Evolutionary conservation across 139 green algal species (phyloP).

Genomic region (Chlamydomonas applanata): DNA sequence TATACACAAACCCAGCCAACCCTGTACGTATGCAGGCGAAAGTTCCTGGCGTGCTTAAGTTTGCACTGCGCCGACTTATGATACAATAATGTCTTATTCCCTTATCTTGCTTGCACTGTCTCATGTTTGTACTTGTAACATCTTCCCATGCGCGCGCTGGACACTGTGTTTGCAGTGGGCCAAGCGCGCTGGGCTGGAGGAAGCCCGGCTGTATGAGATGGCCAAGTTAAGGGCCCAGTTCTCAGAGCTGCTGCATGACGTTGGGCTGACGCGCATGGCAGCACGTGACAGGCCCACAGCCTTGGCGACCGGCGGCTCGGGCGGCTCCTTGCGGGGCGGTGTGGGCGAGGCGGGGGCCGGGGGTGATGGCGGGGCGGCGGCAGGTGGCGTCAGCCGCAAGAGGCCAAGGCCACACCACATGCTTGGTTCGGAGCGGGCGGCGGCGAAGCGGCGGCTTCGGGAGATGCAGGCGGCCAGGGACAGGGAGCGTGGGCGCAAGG

Average conservation of each 20-base stretch:
- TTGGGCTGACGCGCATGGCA: slow-evolving; percentile 18
- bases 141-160: too few relatives aligned
- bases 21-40: too few relatives aligned
- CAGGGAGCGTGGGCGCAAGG: slow-evolving; percentile 31
- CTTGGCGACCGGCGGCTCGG: too few relatives aligned
- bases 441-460: slow-evolving; percentile 28
- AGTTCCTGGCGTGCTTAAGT: too few relatives aligned
- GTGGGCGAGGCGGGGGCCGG: neutral
- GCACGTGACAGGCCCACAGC: neutral
- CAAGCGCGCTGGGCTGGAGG: slow-evolving; percentile 32
- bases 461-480: slow-evolving; percentile 30
- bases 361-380: neutral
- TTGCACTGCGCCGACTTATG: too few relatives aligned
- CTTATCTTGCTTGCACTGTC: too few relatives aligned
- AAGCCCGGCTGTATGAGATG: slow-evolving; percentile 47
- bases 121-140: too few relatives aligned
- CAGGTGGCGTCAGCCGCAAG: neutral
- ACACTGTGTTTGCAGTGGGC: slow-evolving; percentile 5
- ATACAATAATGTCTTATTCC: too few relatives aligned
- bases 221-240: slow-evolving; percentile 45
- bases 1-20: too few relatives aligned
- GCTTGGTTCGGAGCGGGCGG: neutral
- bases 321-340: too few relatives aligned
- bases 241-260: slow-evolving; percentile 34
- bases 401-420: slow-evolving; percentile 1